A percentile compares a stretch with the other conserved stretches of the same genome.
These are phyloP conservation scores for Loxodes magnus DNA, from an alignment of 73 alveolate species.

Conservation along the genomic window DNA sequence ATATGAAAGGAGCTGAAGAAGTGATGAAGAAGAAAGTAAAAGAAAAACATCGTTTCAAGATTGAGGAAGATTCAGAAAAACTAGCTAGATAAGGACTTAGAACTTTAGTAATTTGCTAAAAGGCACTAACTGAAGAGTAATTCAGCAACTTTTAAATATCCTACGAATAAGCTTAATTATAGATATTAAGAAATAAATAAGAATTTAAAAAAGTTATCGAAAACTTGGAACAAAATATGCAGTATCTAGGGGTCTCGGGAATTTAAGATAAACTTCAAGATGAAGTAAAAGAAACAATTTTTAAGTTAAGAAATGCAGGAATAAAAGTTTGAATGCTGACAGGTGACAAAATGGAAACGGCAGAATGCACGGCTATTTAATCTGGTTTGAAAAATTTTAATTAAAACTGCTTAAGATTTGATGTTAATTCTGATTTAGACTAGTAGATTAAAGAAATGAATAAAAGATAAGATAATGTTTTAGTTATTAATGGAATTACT, in stretches of 20 bases:
- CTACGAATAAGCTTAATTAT: slow-evolving; percentile 15
- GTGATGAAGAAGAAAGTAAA: slow-evolving; percentile 55
- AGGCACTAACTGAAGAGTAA: slow-evolving; percentile 17
- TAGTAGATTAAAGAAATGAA: no score
- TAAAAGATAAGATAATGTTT: not conserved
- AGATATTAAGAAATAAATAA: slow-evolving; percentile 45
- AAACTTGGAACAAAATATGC: slow-evolving; percentile 73
- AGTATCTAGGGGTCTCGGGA: slow-evolving; percentile 77
- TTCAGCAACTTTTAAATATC: slow-evolving; percentile 15
- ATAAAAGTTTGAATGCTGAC: slow-evolving; percentile 87
- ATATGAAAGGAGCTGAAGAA: slow-evolving; percentile 85
- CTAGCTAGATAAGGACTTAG: slow-evolving; percentile 85
- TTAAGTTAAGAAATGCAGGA: slow-evolving; percentile 72
- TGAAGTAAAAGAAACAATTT: slow-evolving; percentile 59
- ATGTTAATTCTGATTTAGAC: no score
- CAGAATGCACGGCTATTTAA: slow-evolving; percentile 84
- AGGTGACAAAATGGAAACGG: slow-evolving; percentile 96
- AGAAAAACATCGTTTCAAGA: slow-evolving; percentile 49
- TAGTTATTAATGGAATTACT: slow-evolving; percentile 45
- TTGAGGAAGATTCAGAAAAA: slow-evolving; percentile 82
- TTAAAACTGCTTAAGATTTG: slow-evolving; percentile 49
- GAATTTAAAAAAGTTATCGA: slow-evolving; percentile 46
- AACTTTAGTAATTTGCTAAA: slow-evolving; percentile 71
- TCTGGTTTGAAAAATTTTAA: slow-evolving; percentile 77
- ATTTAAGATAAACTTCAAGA: slow-evolving; percentile 80